These are phyloP conservation scores for Colletotrichum sidae DNA, from an alignment of 2,329 filamentous ascomycete species.

Conservation along the genomic window DNA sequence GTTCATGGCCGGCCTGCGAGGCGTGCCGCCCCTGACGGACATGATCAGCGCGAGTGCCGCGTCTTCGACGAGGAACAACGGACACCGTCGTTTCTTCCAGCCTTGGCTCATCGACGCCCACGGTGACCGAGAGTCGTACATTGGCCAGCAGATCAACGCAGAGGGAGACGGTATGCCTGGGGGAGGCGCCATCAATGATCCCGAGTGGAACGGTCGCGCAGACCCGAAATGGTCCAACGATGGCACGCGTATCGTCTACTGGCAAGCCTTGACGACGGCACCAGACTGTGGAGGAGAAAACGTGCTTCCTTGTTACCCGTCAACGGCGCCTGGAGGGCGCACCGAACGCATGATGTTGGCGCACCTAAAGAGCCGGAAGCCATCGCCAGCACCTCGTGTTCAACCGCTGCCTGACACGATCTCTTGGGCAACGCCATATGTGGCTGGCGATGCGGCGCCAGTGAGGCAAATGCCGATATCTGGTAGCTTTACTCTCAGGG, in stretches of 20 bases:
- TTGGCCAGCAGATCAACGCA: constrained; percentile 52
- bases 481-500: constrained; percentile 39
- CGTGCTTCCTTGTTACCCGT: constrained; percentile 51
- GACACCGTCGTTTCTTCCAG: constrained; percentile 54
- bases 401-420: not conserved
- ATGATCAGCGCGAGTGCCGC: constrained; percentile 43
- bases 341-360: constrained; percentile 54
- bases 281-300: constrained; percentile 55
- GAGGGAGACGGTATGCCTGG: constrained; percentile 42
- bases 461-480: not conserved
- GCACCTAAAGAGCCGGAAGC: constrained; percentile 45
- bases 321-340: constrained; percentile 50
- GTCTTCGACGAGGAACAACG: constrained; percentile 56
- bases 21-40: constrained; percentile 52
- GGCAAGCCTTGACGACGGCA: constrained; percentile 47
- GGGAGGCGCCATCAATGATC: constrained; percentile 50
- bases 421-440: constrained; percentile 19
- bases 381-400: constrained; percentile 40
- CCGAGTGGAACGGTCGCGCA: constrained; percentile 56
- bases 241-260: constrained; percentile 54
- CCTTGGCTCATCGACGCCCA: constrained; percentile 53
- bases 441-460: constrained; percentile 11
- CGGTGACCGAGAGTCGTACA: constrained; percentile 55
- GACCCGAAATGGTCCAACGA: constrained; percentile 54
- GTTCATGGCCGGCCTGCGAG: constrained; percentile 49